Evolutionary conservation across 495 filamentous ascomycete species (phyloP).

Genomic region (Diplogelasinospora grovesii): DNA sequence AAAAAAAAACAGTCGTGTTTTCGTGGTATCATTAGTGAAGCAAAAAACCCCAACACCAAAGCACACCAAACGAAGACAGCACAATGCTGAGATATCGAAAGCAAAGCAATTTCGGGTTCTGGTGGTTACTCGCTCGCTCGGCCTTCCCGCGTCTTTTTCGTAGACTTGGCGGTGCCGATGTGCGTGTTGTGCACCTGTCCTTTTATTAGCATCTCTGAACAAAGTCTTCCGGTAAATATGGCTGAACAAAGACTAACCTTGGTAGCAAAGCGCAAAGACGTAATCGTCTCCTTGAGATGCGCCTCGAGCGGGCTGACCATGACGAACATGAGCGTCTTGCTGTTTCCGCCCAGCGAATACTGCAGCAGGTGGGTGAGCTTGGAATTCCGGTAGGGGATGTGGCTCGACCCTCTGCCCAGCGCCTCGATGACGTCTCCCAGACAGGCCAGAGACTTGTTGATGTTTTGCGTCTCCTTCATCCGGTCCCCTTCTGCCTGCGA

Average conservation of each 20-base stretch:
- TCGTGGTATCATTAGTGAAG: slow-evolving; percentile 4
- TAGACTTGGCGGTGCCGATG: slow-evolving; percentile 77
- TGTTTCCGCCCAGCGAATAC: slow-evolving; percentile 91
- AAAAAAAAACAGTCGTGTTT: slow-evolving; percentile 3
- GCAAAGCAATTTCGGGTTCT: too few species aligned
- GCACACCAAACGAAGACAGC: slow-evolving; percentile 8
- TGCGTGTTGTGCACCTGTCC: slow-evolving; percentile 72
- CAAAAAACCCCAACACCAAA: too few species aligned
- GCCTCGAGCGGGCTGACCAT: slow-evolving; percentile 92
- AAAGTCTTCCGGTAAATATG: not conserved
- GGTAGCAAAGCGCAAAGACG: slow-evolving; percentile 91
- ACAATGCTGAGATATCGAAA: not conserved
- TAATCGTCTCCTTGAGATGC: slow-evolving; percentile 88
- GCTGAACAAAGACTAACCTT: slow-evolving; percentile 52
- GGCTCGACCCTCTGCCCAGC: slow-evolving; percentile 75
- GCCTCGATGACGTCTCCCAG: slow-evolving; percentile 93
- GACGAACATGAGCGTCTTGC: slow-evolving; percentile 98
- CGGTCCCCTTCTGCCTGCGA: slow-evolving; percentile 76
- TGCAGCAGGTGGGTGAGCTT: slow-evolving; percentile 96
- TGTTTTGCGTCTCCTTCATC: slow-evolving; percentile 91
- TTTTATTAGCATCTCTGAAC: slow-evolving; percentile 5
- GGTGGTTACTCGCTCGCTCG: slow-evolving; percentile 17
- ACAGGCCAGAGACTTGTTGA: slow-evolving; percentile 89
- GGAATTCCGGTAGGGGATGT: slow-evolving; percentile 91
- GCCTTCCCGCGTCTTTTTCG: slow-evolving; percentile 51